phyloP scores from a whole-genome alignment of 169 alveolate species.

The Plasmodium coatneyi region DNA sequence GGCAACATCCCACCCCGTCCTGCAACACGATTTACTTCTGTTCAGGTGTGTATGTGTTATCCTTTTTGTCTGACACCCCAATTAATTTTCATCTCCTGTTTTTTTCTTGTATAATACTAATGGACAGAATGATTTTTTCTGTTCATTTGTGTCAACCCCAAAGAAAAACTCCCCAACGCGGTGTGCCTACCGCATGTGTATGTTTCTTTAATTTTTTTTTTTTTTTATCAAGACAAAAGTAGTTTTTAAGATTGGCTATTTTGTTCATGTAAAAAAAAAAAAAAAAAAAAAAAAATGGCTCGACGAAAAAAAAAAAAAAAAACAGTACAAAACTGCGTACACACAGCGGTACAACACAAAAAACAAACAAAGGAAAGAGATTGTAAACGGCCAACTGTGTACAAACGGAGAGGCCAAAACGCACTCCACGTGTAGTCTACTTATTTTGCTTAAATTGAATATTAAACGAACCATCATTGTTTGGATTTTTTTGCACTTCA shows the following conservation, averaged over 20 bases:
- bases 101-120: background rate
- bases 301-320: background rate
- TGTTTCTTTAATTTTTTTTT: background rate
- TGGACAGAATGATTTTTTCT: background rate
- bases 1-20: background rate
- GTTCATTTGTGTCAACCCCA: background rate
- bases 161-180: background rate
- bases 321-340: background rate
- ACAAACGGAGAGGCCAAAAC: background rate
- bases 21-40: background rate
- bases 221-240: background rate
- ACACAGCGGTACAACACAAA: background rate
- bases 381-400: background rate
- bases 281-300: background rate
- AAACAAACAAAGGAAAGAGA: background rate
- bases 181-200: background rate
- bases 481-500: constrained; percentile 93
- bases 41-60: background rate
- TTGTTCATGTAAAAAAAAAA: background rate
- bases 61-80: background rate
- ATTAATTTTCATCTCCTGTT: background rate
- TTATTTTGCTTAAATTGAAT: constrained; percentile 91
- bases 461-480: constrained; percentile 92
- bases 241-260: background rate
- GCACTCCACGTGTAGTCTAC: background rate